These are phyloP conservation scores for Candida sonorensis DNA, from an alignment of 805 yeast species.

Conservation along the genomic window DNA sequence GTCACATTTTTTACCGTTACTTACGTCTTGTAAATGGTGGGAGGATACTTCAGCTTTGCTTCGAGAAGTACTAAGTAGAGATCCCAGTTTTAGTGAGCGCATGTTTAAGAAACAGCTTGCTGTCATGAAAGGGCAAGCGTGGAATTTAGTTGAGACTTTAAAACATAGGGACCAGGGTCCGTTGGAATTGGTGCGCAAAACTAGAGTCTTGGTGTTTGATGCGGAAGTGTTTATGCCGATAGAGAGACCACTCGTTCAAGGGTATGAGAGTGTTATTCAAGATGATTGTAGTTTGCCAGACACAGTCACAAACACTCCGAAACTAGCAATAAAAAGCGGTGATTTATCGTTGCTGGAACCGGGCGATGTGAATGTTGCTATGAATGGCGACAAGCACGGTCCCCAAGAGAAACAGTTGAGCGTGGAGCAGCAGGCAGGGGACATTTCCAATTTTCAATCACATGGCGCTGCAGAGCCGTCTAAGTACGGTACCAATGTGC, in stretches of 20 bases:
- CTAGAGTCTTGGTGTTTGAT: conserved; percentile 52
- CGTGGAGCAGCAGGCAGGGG: too few species aligned
- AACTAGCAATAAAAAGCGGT: too few species aligned
- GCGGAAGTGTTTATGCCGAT: conserved; percentile 54
- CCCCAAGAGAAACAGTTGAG: too few species aligned
- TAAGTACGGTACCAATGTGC: too few species aligned
- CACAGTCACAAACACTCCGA: too few species aligned
- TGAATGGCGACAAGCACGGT: too few species aligned
- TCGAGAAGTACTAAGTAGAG: conserved; percentile 43
- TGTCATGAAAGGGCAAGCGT: conserved; percentile 71
- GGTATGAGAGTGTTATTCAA: too few species aligned
- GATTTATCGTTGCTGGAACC: too few species aligned
- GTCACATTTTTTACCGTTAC: conserved; percentile 46
- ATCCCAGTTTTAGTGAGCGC: conserved; percentile 55
- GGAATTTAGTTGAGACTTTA: conserved; percentile 62
- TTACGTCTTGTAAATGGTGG: conserved; percentile 68
- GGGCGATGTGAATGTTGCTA: too few species aligned
- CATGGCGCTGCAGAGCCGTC: too few species aligned
- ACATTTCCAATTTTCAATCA: too few species aligned
- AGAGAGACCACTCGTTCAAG: conserved; percentile 32
- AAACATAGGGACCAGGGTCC: conserved; percentile 57
- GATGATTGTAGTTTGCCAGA: too few species aligned
- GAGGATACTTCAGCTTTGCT: conserved; percentile 45
- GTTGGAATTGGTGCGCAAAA: conserved; percentile 53
- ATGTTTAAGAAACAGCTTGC: conserved; percentile 67